phyloP scores from a whole-genome alignment of 129 eudicot species.

The Smallanthus sonchifolius region DNA sequence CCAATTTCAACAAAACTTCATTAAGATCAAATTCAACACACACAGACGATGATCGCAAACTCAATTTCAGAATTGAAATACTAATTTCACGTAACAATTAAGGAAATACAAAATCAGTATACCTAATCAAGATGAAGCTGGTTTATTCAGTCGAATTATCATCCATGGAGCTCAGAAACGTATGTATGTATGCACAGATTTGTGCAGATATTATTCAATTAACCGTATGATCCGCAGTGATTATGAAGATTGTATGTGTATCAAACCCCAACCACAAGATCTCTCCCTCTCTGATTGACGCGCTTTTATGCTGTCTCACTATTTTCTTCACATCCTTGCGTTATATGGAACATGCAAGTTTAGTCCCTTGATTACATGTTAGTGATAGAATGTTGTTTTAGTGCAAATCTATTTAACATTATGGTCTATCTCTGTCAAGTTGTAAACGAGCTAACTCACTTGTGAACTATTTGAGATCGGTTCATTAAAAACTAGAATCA shows the following conservation, averaged over 20 bases:
- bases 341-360: background rate
- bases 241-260: background rate
- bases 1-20: background rate
- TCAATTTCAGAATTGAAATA: background rate
- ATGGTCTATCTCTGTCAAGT: too few species aligned
- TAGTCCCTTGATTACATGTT: background rate
- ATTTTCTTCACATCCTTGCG: background rate
- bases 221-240: background rate
- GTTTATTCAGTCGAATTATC: slow-evolving; percentile 15
- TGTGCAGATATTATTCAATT: background rate
- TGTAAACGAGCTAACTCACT: too few species aligned
- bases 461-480: too few species aligned
- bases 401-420: too few species aligned
- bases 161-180: slow-evolving; percentile 13
- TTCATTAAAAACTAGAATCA: too few species aligned
- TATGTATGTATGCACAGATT: slow-evolving; percentile 4
- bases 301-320: slow-evolving; percentile 29
- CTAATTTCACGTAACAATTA: background rate
- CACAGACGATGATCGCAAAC: slow-evolving; percentile 15
- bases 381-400: background rate
- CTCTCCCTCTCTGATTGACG: slow-evolving; percentile 8
- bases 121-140: slow-evolving; percentile 27
- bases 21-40: background rate
- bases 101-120: background rate
- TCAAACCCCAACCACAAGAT: slow-evolving; percentile 19